Evolutionary conservation across 306 rosid genomes (phyloP).

Genomic region (Rosa chinensis): DNA sequence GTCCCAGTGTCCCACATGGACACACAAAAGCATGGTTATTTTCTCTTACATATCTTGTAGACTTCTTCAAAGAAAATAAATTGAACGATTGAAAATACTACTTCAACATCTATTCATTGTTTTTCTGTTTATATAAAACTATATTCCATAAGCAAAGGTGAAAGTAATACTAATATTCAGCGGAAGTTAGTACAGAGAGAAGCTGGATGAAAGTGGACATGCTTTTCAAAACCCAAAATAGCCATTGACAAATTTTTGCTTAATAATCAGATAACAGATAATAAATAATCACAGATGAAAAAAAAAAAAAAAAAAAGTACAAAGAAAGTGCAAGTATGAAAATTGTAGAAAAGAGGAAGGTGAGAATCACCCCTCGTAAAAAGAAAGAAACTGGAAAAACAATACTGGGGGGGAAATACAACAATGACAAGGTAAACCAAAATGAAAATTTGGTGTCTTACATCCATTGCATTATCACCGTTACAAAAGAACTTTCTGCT

Average conservation of each 20-base stretch:
- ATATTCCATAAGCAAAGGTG: not conserved
- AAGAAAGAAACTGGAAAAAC: not conserved
- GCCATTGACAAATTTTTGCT: not conserved
- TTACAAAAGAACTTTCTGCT: not conserved
- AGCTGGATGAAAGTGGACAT: not conserved
- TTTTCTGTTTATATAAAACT: not conserved
- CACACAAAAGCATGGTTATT: not conserved
- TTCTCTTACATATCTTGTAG: not conserved
- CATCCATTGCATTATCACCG: not conserved
- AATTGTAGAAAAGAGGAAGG: not conserved
- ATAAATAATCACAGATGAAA: not conserved
- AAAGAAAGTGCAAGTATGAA: not conserved
- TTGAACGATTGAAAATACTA: not conserved
- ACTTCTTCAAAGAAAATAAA: not conserved
- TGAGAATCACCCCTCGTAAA: not conserved
- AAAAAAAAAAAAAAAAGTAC: not conserved
- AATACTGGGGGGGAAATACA: not conserved
- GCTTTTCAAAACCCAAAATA: not conserved
- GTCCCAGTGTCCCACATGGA: not conserved
- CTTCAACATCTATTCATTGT: not conserved
- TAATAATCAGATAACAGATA: not conserved
- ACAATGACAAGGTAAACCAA: no score
- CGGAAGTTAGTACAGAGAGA: not conserved
- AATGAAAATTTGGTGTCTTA: no score
- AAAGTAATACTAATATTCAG: not conserved